Percentiles rank a stretch among this genome's conserved stretches.
Evolutionary conservation across 306 rosid genomes (phyloP).

Genomic region (Fragaria iinumae): DNA sequence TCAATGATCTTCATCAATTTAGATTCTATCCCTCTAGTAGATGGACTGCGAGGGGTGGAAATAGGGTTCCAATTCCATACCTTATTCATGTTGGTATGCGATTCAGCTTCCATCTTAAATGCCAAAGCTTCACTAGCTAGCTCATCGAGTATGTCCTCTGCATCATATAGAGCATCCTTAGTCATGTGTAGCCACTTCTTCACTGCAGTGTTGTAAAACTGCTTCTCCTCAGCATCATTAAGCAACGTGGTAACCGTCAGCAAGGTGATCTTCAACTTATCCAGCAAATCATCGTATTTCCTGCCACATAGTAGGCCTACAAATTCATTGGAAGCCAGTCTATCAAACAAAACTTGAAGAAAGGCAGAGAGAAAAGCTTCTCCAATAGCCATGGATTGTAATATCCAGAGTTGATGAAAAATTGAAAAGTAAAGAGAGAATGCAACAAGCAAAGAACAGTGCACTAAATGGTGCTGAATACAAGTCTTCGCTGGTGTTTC

Average conservation of each 20-base stretch:
- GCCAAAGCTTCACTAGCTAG: constrained; percentile 25
- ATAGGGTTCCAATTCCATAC: constrained; percentile 38
- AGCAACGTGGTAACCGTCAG: constrained; percentile 28
- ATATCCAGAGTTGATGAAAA: not conserved
- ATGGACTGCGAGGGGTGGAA: constrained; percentile 39
- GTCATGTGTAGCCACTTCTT: constrained; percentile 35
- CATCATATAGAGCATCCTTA: constrained; percentile 30
- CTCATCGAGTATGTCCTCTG: constrained; percentile 36
- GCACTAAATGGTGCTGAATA: not conserved
- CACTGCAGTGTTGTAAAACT: constrained; percentile 28
- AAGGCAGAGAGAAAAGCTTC: constrained; percentile 40
- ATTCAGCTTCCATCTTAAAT: constrained; percentile 22
- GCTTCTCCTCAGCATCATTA: constrained; percentile 38
- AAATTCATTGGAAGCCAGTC: constrained; percentile 37
- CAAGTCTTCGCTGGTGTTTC: not conserved
- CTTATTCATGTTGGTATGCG: constrained; percentile 15
- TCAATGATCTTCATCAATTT: constrained; percentile 35
- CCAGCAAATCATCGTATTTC: constrained; percentile 27
- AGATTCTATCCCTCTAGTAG: constrained; percentile 31
- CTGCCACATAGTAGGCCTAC: constrained; percentile 9
- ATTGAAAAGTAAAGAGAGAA: not conserved
- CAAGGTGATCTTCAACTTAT: constrained; percentile 28
- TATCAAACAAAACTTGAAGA: constrained; percentile 33
- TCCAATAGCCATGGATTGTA: constrained; percentile 26
- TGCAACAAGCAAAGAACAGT: not conserved